Base-by-base conservation (phyloP, 768 basidiomycete species). In the Mycena galericulata region DNA sequence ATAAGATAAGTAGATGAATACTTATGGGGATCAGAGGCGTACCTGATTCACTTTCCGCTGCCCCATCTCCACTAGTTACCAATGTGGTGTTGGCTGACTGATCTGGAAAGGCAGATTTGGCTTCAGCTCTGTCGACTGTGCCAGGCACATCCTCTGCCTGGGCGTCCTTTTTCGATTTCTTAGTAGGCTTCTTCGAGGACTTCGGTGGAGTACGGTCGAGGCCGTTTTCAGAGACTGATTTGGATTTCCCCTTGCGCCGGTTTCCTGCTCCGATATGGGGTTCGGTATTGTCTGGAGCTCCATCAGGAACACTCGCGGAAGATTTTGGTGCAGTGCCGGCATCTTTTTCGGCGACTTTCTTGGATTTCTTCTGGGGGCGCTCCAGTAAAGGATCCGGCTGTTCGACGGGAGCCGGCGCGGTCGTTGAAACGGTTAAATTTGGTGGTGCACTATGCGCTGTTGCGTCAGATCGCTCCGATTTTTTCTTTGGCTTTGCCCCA, bases 391-490 rank as follows among this genome's bases (percentile, higher is more conserved):
- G 22, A 46, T 56, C 41, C 36, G 41, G 30, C 9, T 27, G 14
- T 34, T n/a, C 22, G 3, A 38, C 36, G 18, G 43, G 24, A 46
- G n/a, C 18, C 14, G 47, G 36, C 34, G n/a, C 38, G 36, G 30
- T 17, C 29, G 12, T 29, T 24, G 36, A 15, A 22, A 9, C 22
- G 27, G 47, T n/a, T 10, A 43, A 45, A 43, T 27, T 11, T n/a
- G 34, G 30, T 11, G 11, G 50, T 9, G 36, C 36, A 54, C 34
- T 26, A 12, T 54, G 34, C 34, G 17, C 1, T 34, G 12, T 20
- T 11, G 38, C 27, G 27, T 11, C 40, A 14, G 12, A 40, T 69
- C 73, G 27, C 53, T 74, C 75, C 69, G 76, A 78, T 65, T 74
- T 73, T 29, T 47, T 50, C 62, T 70, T 71, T 59, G 63, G 62